Evolutionary conservation across 805 yeast species (phyloP).

Genomic region (Yarrowia sp.): DNA sequence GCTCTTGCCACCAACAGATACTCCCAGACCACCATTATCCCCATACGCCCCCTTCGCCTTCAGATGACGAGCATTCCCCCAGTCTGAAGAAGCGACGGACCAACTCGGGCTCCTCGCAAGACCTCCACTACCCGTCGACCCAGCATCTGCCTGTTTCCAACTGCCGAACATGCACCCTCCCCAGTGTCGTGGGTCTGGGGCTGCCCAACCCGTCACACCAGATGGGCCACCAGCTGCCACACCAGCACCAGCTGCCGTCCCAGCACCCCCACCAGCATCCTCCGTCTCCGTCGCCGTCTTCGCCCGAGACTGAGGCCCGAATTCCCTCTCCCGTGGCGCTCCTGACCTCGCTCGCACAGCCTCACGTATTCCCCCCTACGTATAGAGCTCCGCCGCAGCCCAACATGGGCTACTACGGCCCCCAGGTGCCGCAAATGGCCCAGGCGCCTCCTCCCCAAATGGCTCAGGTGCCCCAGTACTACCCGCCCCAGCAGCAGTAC

Average conservation of each 20-base stretch:
- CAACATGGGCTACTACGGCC: conserved; percentile 7
- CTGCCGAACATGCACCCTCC: conserved; percentile 18
- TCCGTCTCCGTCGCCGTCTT: conserved; percentile 22
- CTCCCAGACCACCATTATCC: conserved; percentile 19
- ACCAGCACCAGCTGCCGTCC: neutral
- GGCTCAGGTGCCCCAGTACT: conserved; percentile 15
- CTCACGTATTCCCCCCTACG: neutral
- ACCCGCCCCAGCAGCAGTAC: conserved; percentile 22
- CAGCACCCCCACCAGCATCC: conserved; percentile 18
- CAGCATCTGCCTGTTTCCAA: conserved; percentile 9
- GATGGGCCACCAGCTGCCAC: neutral
- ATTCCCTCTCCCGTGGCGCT: conserved; percentile 23
- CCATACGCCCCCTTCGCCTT: conserved; percentile 19
- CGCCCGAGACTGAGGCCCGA: conserved; percentile 20
- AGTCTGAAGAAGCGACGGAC: conserved; percentile 15
- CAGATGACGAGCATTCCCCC: conserved; percentile 21
- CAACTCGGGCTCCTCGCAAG: conserved; percentile 5
- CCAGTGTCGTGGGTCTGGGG: conserved; percentile 4
- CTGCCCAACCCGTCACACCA: conserved; percentile 14
- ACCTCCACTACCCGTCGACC: conserved; percentile 4
- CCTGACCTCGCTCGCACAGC: conserved; percentile 10
- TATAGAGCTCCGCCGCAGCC: conserved; percentile 2
- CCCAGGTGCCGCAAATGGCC: neutral
- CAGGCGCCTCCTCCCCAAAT: neutral
- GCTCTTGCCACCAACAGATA: conserved; percentile 13